Base-by-base conservation (phyloP, 768 basidiomycete genomes). In the Trametes meyenii region DNA sequence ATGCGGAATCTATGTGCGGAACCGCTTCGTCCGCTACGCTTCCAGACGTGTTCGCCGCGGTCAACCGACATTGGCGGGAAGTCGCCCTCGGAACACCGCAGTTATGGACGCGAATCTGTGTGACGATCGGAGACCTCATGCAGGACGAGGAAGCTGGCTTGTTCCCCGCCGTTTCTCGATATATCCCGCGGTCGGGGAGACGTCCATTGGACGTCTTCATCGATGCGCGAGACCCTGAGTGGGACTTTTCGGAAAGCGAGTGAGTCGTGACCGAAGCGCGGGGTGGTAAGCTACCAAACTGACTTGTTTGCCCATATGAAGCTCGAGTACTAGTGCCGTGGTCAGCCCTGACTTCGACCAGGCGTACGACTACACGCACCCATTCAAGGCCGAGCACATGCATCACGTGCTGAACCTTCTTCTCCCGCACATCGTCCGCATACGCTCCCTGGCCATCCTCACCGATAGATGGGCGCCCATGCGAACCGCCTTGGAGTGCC, bases 381-480 rank as follows among this genome's bases (percentile, higher is more conserved):
- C 62, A 33, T 64, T 66, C 49, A 58, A 43, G 23, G 40, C 40
- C 29, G 65, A 55, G 35, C 62, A 64, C 66, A 84, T 87, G 77
- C 69, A 64, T 43, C 68, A 70, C n/a, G 76, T 77, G 26, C 70
- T 86, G 50, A 70, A 75, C 35, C 69, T 81, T n/a, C 71, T 86
- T n/a, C 70, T 83, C 5, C 82, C 81, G 19, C 81, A 85, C 62
- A 65, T 85, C 46, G 62, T 66, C 8, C 81, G 85, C 23, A 85
- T 84, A 80, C 78, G 79, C 16, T 83, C 82, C 5, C 67, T 86
- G 42, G 75, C 74, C 21, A 79, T 87, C 65, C 75, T 84, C 42
- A 83, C 83, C 29, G 83, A 86, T 66, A 77, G 80, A 8, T 85
- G 79, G 79, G 75, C 78, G n/a, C 84, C 84, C 14, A 83, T 88